phyloP scores from a whole-genome alignment of 1,284 basidiomycete genomes.

The Tilletiopsis washingtonensis region DNA sequence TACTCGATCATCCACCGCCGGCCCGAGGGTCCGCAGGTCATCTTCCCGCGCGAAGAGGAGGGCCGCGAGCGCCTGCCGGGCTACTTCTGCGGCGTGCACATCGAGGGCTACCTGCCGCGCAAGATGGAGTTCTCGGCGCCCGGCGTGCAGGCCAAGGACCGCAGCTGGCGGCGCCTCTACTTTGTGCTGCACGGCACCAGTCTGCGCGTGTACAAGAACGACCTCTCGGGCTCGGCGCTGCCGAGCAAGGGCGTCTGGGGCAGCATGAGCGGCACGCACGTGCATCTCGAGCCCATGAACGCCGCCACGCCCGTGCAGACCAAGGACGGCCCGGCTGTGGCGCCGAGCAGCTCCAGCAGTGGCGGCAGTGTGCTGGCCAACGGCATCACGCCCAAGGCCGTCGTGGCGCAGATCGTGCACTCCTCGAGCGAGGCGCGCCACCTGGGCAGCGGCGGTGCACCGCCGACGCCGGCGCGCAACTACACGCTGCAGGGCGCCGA shows the following conservation, averaged over 20 bases:
- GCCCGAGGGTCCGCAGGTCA: slow-evolving; percentile 33
- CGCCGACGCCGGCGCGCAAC: slow-evolving; percentile 49
- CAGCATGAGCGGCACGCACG: slow-evolving; percentile 38
- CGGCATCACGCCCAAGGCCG: too few relatives aligned
- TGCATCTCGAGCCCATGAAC: slow-evolving; percentile 36
- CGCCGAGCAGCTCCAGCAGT: background rate
- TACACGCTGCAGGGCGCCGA: slow-evolving; percentile 88
- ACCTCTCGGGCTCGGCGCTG: slow-evolving; percentile 16
- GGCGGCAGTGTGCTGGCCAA: background rate
- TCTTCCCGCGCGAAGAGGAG: slow-evolving; percentile 52
- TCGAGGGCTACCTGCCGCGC: slow-evolving; percentile 74
- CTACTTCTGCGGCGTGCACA: slow-evolving; percentile 79
- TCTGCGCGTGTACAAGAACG: slow-evolving; percentile 71
- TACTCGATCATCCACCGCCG: slow-evolving; percentile 41
- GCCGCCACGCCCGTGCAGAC: slow-evolving; percentile 24
- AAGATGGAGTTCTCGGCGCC: slow-evolving; percentile 90
- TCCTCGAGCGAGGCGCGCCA: background rate
- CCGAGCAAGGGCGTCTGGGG: slow-evolving; percentile 20
- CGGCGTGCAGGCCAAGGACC: slow-evolving; percentile 75
- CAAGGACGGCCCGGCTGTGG: background rate
- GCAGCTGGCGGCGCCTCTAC: slow-evolving; percentile 81
- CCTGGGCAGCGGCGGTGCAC: background rate
- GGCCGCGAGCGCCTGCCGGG: slow-evolving; percentile 70
- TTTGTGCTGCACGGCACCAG: slow-evolving; percentile 87
- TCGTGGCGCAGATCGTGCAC: too few relatives aligned